These are phyloP conservation scores for Suillus variegatus DNA, from an alignment of 768 basidiomycete genomes.

Conservation along the genomic window DNA sequence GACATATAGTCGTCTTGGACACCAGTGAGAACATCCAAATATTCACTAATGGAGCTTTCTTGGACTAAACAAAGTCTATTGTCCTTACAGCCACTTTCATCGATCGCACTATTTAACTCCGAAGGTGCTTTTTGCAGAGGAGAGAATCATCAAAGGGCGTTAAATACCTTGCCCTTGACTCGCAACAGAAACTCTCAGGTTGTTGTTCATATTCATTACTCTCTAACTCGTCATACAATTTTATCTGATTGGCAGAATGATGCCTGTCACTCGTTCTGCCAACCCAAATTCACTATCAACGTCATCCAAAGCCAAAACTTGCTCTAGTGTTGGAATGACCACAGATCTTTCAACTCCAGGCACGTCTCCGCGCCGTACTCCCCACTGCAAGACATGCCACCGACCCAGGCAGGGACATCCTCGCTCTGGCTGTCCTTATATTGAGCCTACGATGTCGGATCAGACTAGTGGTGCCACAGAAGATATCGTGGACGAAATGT, in stretches of 20 bases:
- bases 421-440: constrained; percentile 59
- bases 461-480: constrained; percentile 16
- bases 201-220: background rate
- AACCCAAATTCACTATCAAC: constrained; percentile 25
- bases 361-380: constrained; percentile 50
- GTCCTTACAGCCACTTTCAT: background rate
- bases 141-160: background rate
- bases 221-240: background rate
- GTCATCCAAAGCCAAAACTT: constrained; percentile 19
- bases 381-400: constrained; percentile 56
- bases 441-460: constrained; percentile 30
- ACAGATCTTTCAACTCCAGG: constrained; percentile 25
- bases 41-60: background rate
- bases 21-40: background rate
- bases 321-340: constrained; percentile 10
- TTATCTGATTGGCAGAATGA: constrained; percentile 18
- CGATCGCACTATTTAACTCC: background rate
- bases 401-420: constrained; percentile 60
- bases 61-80: constrained; percentile 1
- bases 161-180: background rate
- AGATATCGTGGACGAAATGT: constrained; percentile 43
- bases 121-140: background rate
- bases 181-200: background rate
- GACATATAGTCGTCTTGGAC: background rate
- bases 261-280: constrained; percentile 30